Base-by-base conservation (phyloP, 176 grass and related monocot genomes). In the Paspalum notatum region DNA sequence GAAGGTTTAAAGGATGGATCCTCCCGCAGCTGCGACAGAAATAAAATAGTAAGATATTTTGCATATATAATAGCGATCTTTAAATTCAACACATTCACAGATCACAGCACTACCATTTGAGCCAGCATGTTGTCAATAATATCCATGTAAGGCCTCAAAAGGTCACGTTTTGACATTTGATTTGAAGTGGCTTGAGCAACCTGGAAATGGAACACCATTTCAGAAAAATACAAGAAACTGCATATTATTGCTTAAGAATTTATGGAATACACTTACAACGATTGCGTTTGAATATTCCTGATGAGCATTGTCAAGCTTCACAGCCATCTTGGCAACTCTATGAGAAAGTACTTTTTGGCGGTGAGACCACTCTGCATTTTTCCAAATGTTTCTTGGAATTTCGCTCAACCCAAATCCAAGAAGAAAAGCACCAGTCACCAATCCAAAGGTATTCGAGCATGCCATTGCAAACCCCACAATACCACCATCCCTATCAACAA, bases 261-360 rank as follows among this genome's bases (percentile, higher is more conserved):
- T 50, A 77, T 41, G 41, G 37, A 49, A 26, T 80, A 38, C 77
- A 82, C 92, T 66, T 89, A 98, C 96, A 78, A 99, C 92, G 86
- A 99, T 95, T 85, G 96, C 87, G 90, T 99, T 99, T 27, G 96
- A 99, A 78, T 93, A 99, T 80, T 99, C 96, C 90, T 93, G 90
- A 85, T 99, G 96, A 46, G 90, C 96, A 83, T 84, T 91, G 77
- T 99, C 96, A 86, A 99, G 96, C 74, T 95, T 99, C 60, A 99
- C 84, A 86, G 96, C 92, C 82, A 99, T 89, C 84, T 95, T 95
- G 48, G 96, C 90, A 81, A 99, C 96, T 82, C 82, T 82, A 74
- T 99, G 92, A 77, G 90, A 93, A 81, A 99, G 90, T 72, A 95
- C 79, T 78, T 99, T 99, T 78, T 95, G 96, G 59, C 89, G 90